Percentiles rank a stretch among this genome's conserved stretches.
phyloP scores from a whole-genome alignment of 345 rosid genomes.

The Aquilaria sinensis region DNA sequence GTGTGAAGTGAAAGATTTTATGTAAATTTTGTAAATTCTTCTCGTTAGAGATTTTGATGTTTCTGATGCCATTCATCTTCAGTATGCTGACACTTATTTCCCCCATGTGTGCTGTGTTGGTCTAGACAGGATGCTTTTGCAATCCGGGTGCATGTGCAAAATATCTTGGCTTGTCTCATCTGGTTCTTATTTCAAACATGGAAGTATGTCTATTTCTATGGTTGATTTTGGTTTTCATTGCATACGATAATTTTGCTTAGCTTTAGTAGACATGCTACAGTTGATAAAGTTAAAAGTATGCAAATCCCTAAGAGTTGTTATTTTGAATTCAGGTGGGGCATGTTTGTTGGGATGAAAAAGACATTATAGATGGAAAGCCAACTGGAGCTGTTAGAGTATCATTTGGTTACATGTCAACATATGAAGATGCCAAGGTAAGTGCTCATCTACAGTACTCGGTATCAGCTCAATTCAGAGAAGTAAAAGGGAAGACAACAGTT shows the following conservation, averaged over 20 bases:
- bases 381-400: conserved; percentile 94
- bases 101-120: conserved; percentile 19
- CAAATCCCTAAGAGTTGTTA: conserved; percentile 5
- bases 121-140: conserved; percentile 99
- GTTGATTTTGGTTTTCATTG: neutral
- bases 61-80: neutral
- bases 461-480: neutral
- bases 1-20: too few relatives aligned
- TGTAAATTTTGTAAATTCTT: too few relatives aligned
- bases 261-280: conserved; percentile 2
- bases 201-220: conserved; percentile 44
- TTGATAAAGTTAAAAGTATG: neutral
- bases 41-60: too few relatives aligned
- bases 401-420: conserved; percentile 95
- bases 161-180: conserved; percentile 81
- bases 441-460: conserved; percentile 8
- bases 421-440: conserved; percentile 85
- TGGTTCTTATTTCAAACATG: conserved; percentile 71
- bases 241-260: conserved; percentile 2
- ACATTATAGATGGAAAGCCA: conserved; percentile 75
- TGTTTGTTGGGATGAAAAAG: conserved; percentile 96
- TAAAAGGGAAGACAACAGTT: neutral
- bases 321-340: conserved; percentile 70
- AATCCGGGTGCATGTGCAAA: conserved; percentile 99
- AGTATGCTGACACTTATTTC: conserved; percentile 14